Evolutionary conservation across 1,139 yeast genomes (phyloP).

Genomic region (Lodderomyces jiufengensis): DNA sequence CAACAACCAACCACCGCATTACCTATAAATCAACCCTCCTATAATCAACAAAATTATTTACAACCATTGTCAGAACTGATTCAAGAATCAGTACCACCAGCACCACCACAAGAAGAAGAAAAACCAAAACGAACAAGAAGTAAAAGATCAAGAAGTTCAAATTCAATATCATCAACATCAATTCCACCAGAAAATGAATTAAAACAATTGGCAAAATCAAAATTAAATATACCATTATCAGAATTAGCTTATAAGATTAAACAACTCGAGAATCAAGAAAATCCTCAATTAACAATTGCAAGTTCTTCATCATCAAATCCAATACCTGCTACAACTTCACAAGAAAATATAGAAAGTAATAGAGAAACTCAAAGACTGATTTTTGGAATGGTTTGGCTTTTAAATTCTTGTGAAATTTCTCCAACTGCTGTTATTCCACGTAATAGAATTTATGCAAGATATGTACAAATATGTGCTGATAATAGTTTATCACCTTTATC

Average conservation of each 20-base stretch:
- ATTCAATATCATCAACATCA: slow-evolving; percentile 21
- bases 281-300: slow-evolving; percentile 16
- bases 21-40: not conserved
- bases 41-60: too few species aligned
- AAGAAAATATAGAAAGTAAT: slow-evolving; percentile 15
- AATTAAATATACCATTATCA: slow-evolving; percentile 41
- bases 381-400: slow-evolving; percentile 79
- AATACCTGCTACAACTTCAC: slow-evolving; percentile 1
- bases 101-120: slow-evolving; percentile 7
- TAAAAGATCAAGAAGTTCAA: slow-evolving; percentile 25
- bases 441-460: slow-evolving; percentile 75
- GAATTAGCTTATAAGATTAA: slow-evolving; percentile 51
- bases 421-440: slow-evolving; percentile 79
- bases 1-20: slow-evolving; percentile 1
- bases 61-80: not conserved
- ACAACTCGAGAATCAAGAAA: slow-evolving; percentile 32
- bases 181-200: slow-evolving; percentile 38
- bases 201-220: slow-evolving; percentile 44
- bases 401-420: slow-evolving; percentile 62
- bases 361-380: slow-evolving; percentile 71
- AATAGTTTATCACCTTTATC: slow-evolving; percentile 66
- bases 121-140: slow-evolving; percentile 7
- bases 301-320: not conserved
- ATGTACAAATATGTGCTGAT: slow-evolving; percentile 70
- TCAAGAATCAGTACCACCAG: slow-evolving; percentile 9